These are phyloP conservation scores for Albugo laibachii DNA, from an alignment of 352 stramenopile species.

Conservation along the genomic window DNA sequence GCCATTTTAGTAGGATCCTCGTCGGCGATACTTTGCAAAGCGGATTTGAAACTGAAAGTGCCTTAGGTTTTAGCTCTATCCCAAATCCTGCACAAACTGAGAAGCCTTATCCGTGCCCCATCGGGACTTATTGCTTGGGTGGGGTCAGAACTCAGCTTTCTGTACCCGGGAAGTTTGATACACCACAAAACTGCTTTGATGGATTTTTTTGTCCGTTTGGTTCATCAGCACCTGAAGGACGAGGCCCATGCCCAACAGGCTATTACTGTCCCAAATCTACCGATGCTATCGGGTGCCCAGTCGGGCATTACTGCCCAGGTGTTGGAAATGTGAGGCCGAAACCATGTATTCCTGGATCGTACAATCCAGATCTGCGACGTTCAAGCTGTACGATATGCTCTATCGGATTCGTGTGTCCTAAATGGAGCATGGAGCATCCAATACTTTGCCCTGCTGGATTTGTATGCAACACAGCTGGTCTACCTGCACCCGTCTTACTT, in stretches of 20 bases:
- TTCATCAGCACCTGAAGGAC: slow-evolving; percentile 81
- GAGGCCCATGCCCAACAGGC: slow-evolving; percentile 86
- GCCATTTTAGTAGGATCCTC: slow-evolving; percentile 19
- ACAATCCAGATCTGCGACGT: slow-evolving; percentile 58
- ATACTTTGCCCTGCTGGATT: slow-evolving; percentile 86
- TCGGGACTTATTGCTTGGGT: slow-evolving; percentile 84
- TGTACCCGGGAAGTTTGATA: slow-evolving; percentile 78
- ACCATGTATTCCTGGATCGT: slow-evolving; percentile 89
- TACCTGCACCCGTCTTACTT: slow-evolving; percentile 79
- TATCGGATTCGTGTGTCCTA: slow-evolving; percentile 85
- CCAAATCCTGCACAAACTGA: slow-evolving; percentile 43
- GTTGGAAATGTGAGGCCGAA: slow-evolving; percentile 84
- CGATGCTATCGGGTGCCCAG: slow-evolving; percentile 80
- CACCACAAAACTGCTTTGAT: slow-evolving; percentile 87
- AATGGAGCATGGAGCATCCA: slow-evolving; percentile 47
- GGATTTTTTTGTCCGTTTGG: slow-evolving; percentile 93
- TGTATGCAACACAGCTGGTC: slow-evolving; percentile 84
- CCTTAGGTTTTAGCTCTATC: too few species aligned
- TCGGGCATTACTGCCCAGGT: slow-evolving; percentile 88
- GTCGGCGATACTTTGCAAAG: slow-evolving; percentile 34
- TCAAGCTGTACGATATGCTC: slow-evolving; percentile 90
- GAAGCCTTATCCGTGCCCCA: slow-evolving; percentile 85
- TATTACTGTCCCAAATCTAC: slow-evolving; percentile 88
- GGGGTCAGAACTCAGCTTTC: slow-evolving; percentile 53
- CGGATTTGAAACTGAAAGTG: slow-evolving; percentile 9